Conservation (phyloP, 1,284 basidiomycete species). For the Trametes versicolor region DNA sequence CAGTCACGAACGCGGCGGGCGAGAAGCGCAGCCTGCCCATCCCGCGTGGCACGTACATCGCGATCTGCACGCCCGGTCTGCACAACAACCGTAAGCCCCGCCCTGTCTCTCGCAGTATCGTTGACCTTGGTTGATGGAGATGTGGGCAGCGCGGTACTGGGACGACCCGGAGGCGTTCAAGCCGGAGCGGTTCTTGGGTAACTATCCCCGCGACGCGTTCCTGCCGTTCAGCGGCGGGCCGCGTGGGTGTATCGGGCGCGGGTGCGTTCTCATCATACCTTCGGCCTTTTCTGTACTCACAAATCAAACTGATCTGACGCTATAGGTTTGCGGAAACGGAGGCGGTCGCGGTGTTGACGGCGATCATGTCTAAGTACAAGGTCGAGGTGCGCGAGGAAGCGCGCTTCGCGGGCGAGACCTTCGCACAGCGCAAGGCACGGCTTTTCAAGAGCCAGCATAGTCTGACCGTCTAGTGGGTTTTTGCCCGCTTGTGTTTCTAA, state of each 20-base stretch:
- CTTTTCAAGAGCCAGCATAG: constrained; percentile 36
- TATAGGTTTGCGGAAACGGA: constrained; percentile 43
- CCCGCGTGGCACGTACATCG: constrained; percentile 55
- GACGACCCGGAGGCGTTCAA: constrained; percentile 50
- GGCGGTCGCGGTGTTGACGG: constrained; percentile 37
- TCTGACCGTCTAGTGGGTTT: constrained; percentile 29
- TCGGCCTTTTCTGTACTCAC: too few species aligned
- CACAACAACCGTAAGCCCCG: constrained; percentile 50
- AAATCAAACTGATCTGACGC: background rate
- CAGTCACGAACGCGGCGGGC: constrained; percentile 49
- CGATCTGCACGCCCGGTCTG: constrained; percentile 53
- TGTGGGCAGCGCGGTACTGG: constrained; percentile 55
- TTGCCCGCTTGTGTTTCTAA: background rate
- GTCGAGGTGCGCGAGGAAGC: constrained; percentile 43
- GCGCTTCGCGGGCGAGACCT: constrained; percentile 43
- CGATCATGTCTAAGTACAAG: constrained; percentile 37
- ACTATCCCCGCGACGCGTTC: constrained; percentile 52
- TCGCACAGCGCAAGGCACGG: constrained; percentile 41
- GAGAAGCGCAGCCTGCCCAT: constrained; percentile 53
- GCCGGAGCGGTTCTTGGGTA: constrained; percentile 52
- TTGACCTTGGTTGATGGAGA: too few species aligned
- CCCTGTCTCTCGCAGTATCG: too few species aligned
- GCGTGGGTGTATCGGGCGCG: constrained; percentile 53
- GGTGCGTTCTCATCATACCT: too few species aligned
- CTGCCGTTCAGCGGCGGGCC: constrained; percentile 50